Conservation (phyloP, 2,329 filamentous ascomycete species). For the Tolypocladium ophioglossoides region DNA sequence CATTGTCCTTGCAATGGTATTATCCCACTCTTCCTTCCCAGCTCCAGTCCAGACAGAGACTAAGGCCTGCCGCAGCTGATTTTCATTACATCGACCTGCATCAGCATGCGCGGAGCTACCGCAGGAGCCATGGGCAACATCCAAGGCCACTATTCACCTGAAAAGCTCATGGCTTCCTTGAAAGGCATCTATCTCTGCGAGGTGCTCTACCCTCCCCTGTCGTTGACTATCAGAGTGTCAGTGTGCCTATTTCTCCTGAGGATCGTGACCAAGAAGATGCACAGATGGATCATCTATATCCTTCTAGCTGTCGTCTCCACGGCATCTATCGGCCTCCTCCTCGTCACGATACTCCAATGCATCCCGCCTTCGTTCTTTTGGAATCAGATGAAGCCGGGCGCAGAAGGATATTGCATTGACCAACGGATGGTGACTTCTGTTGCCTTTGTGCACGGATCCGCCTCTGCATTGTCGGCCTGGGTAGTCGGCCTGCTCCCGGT, state of each 20-base stretch:
- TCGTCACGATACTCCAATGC: constrained; percentile 1
- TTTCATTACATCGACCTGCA: neutral
- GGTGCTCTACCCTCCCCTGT: constrained; percentile 1
- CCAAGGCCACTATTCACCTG: neutral
- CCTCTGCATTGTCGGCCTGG: constrained; percentile 1
- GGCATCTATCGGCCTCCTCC: neutral
- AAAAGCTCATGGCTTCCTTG: neutral
- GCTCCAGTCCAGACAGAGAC: neutral
- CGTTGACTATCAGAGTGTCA: constrained; percentile 2
- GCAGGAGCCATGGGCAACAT: neutral
- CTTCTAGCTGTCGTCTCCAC: constrained; percentile 1
- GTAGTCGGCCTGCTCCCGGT: constrained; percentile 2
- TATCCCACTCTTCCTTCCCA: neutral
- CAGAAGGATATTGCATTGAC: neutral
- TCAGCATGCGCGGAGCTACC: constrained; percentile 1
- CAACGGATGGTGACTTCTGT: neutral
- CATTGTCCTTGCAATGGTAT: constrained; percentile 2
- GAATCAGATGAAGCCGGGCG: neutral
- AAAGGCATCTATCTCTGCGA: constrained; percentile 3
- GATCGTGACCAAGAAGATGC: neutral
- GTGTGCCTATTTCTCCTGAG: constrained; percentile 3
- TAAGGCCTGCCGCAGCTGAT: neutral
- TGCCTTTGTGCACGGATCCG: neutral
- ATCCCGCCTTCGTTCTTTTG: constrained; percentile 3
- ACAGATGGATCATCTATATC: neutral